phyloP scores from a whole-genome alignment of 768 basidiomycete species.

The Boletus tomentosulus region DNA sequence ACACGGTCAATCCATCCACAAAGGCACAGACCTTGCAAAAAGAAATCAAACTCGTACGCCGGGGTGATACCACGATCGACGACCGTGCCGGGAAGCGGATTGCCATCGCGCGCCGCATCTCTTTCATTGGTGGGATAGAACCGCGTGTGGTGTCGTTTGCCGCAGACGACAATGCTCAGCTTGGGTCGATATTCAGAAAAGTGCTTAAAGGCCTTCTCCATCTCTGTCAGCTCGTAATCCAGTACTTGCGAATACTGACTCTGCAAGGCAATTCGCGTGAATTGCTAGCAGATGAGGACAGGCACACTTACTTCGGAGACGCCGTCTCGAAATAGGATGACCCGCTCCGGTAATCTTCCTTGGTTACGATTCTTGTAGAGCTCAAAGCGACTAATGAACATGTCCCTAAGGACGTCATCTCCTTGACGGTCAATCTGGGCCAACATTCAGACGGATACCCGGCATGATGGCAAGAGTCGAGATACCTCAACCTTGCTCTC shows the following conservation, averaged over 20 bases:
- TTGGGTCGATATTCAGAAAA: conserved; percentile 43
- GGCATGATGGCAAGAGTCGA: background rate
- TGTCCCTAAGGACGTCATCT: conserved; percentile 37
- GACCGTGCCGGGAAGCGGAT: conserved; percentile 51
- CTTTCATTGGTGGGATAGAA: conserved; percentile 44
- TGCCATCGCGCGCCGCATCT: conserved; percentile 42
- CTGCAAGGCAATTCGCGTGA: conserved; percentile 15
- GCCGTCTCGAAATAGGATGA: conserved; percentile 61
- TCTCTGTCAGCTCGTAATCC: conserved; percentile 37
- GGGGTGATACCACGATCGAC: conserved; percentile 54
- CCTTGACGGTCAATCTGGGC: conserved; percentile 10
- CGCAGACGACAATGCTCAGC: conserved; percentile 51
- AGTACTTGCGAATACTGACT: conserved; percentile 48
- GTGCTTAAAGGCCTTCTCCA: conserved; percentile 38
- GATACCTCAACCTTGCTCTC: conserved; percentile 62
- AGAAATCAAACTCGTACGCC: conserved; percentile 53
- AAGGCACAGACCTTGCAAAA: conserved; percentile 39
- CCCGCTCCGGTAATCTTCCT: conserved; percentile 37
- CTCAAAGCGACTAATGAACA: conserved; percentile 46
- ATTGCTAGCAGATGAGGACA: background rate
- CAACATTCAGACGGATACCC: background rate
- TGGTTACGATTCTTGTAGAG: conserved; percentile 34
- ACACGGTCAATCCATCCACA: background rate
- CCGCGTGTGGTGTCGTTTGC: conserved; percentile 53
- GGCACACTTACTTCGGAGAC: conserved; percentile 61